Evolutionary conservation across 306 rosid species (phyloP), one percentile per base, ranked within the genome.

Genomic region (Inga laurina): DNA sequence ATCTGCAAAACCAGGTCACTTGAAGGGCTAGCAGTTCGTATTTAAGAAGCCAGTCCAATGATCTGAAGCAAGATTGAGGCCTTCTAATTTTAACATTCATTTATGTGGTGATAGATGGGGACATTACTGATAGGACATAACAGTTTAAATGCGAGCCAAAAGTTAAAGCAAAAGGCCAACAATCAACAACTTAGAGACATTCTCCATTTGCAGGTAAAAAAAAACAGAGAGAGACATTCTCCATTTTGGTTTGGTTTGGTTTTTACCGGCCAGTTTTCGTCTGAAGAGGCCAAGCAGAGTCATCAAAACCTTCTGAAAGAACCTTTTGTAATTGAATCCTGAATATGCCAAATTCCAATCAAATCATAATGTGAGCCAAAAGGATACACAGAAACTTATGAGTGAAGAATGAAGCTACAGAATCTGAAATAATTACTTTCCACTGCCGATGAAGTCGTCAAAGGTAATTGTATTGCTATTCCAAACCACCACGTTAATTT

Each of bases 361-460:
- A 39, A 22, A 21, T 51, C 65, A 18, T 8, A 45, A 46, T 4
- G 54, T 32, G 27, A 15, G 45, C 79, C 49, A 74, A 48, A 34
- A 65, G 66, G 71, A 74, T 35, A 14, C 68, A 59, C 4, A 72
- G 4, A 57, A 52, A 24, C 39, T 75, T 56, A 68, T 32, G 64
- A 19, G 52, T 68, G 11, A 77, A 79, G 61, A 12, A 15, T 27
- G 48, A 69, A 46, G 37, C 21, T 41, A 76, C 3, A 41, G 45
- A 84, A 48, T 18, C 16, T 39, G 19, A 71, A 78, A 70, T 9
- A 5, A 8, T 84, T 86, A 92, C 98, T 85, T 95, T 81, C 94
- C 97, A 64, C 84, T 88, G 75, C 97, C 98, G 75, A 95, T 95
- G 61, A 91, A 93, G 86, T 90, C 98, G 70, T 94, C 98, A 37